A percentile compares a stretch with the other conserved stretches of the same genome.
phyloP scores from a whole-genome alignment of 1,284 basidiomycete species.

The Moesziomyces antarcticus region DNA sequence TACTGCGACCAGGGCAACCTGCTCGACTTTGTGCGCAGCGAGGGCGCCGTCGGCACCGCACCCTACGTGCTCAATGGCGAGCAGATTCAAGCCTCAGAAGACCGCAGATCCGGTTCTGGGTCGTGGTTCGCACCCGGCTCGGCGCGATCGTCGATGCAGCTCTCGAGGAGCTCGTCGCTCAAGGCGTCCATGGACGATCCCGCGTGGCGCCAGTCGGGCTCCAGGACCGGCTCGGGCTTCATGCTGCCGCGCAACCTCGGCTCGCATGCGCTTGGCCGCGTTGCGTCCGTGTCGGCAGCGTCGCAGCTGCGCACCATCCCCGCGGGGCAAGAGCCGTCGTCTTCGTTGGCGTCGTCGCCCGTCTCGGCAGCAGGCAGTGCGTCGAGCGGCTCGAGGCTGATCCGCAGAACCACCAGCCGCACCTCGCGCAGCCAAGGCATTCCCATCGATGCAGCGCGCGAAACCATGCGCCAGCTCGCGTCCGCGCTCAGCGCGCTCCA shows the following conservation, averaged over 20 bases:
- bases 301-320: constrained; percentile 43
- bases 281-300: constrained; percentile 35
- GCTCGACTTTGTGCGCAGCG: constrained; percentile 55
- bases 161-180: constrained; percentile 42
- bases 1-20: constrained; percentile 55
- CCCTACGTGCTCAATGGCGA: constrained; percentile 12
- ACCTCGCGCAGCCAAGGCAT: constrained; percentile 48
- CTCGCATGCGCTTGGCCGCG: constrained; percentile 21
- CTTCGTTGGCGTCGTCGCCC: constrained; percentile 33
- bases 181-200: constrained; percentile 27
- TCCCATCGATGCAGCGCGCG: constrained; percentile 73
- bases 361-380: constrained; percentile 35
- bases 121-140: constrained; percentile 33
- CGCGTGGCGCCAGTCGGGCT: constrained; percentile 17
- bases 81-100: constrained; percentile 13
- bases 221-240: constrained; percentile 44
- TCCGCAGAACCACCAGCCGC: constrained; percentile 32
- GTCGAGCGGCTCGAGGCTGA: constrained; percentile 30
- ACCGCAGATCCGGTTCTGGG: constrained; percentile 28
- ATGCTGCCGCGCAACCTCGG: constrained; percentile 14
- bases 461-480: constrained; percentile 90
- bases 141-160: constrained; percentile 15
- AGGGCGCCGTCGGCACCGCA: constrained; percentile 31
- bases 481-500: constrained; percentile 87
- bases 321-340: constrained; percentile 31